phyloP scores from a whole-genome alignment of 2,329 filamentous ascomycete species.

The Neonectria punicea region DNA sequence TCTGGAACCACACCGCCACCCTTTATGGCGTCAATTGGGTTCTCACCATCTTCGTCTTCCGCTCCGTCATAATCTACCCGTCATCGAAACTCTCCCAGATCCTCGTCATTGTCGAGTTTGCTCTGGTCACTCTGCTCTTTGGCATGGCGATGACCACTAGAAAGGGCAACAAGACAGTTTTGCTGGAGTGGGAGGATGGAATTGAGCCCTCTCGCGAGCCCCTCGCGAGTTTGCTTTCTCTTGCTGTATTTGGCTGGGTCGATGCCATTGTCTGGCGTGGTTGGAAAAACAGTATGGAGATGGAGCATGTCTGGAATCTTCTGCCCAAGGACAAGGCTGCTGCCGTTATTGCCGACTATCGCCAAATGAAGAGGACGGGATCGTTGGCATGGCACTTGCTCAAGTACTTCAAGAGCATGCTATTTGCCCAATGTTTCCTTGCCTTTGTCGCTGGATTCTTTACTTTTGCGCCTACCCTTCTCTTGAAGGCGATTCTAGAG shows the following conservation, averaged over 20 bases:
- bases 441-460: conserved; percentile 83
- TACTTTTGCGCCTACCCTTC: conserved; percentile 89
- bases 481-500: conserved; percentile 90
- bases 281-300: conserved; percentile 84
- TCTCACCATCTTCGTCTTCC: conserved; percentile 79
- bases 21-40: conserved; percentile 89
- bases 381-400: conserved; percentile 83
- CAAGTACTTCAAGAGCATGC: conserved; percentile 81
- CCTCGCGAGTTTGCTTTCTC: conserved; percentile 86
- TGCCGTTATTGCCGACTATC: conserved; percentile 81
- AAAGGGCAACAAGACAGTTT: conserved; percentile 89
- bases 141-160: conserved; percentile 82
- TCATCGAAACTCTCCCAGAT: conserved; percentile 69
- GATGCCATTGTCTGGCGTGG: conserved; percentile 90
- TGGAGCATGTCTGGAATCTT: conserved; percentile 92
- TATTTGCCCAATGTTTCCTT: conserved; percentile 83
- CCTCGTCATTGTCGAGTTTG: conserved; percentile 79
- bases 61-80: conserved; percentile 85
- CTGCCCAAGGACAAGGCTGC: conserved; percentile 88
- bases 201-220: conserved; percentile 90
- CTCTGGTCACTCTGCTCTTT: conserved; percentile 78
- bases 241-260: conserved; percentile 90
- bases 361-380: conserved; percentile 84
- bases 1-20: conserved; percentile 93
- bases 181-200: conserved; percentile 88